phyloP scores from a whole-genome alignment of 352 stramenopile genomes.

The Albugo candida region DNA sequence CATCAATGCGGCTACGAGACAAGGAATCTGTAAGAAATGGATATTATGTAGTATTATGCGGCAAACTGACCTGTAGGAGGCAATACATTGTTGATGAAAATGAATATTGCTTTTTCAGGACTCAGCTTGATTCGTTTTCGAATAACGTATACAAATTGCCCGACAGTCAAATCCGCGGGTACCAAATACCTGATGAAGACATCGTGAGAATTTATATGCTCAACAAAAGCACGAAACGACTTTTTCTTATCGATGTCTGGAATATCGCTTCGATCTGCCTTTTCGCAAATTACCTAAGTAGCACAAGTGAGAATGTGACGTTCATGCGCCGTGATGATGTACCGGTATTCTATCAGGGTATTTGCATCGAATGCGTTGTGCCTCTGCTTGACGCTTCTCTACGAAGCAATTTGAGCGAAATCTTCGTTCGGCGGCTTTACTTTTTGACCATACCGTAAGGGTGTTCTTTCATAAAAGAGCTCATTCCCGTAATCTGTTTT shows the following conservation, averaged over 20 bases:
- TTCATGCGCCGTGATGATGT: slow-evolving; percentile 3
- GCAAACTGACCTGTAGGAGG: slow-evolving; percentile 78
- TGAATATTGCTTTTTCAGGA: slow-evolving; percentile 94
- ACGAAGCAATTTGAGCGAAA: neutral
- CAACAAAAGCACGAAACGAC: slow-evolving; percentile 12
- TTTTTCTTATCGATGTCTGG: slow-evolving; percentile 99
- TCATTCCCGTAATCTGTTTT: slow-evolving; percentile 28
- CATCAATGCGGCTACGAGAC: slow-evolving; percentile 84
- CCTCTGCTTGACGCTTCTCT: slow-evolving; percentile 96
- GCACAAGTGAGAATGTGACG: neutral
- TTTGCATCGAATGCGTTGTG: slow-evolving; percentile 95
- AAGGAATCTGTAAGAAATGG: too few species aligned
- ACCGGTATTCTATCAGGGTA: slow-evolving; percentile 97
- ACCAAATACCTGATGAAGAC: slow-evolving; percentile 75
- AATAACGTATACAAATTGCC: slow-evolving; percentile 99
- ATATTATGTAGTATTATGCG: neutral
- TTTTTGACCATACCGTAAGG: slow-evolving; percentile 40
- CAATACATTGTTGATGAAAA: slow-evolving; percentile 98
- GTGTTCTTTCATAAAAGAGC: slow-evolving; percentile 84
- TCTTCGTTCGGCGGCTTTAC: neutral
- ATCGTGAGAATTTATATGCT: neutral
- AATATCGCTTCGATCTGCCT: slow-evolving; percentile 95
- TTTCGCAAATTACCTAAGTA: slow-evolving; percentile 76
- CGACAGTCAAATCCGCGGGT: slow-evolving; percentile 91
- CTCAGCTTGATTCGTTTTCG: slow-evolving; percentile 98